These are phyloP conservation scores for Stemphylium beticola DNA, from an alignment of 2,329 filamentous ascomycete genomes.

Conservation along the genomic window DNA sequence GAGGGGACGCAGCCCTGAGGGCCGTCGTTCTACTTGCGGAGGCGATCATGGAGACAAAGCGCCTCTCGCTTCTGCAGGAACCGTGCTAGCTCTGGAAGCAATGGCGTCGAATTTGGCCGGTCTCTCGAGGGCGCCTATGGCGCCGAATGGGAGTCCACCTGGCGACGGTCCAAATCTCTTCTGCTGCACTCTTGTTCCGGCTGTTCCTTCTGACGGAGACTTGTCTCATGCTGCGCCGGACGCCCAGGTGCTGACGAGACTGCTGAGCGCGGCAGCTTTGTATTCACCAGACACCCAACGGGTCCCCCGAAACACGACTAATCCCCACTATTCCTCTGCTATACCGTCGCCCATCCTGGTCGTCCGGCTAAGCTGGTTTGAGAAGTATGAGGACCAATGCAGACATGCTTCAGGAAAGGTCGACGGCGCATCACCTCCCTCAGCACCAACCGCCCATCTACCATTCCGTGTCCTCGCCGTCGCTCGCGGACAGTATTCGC, in stretches of 20 bases:
- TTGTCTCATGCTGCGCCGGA: constrained; percentile 19
- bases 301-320: constrained; percentile 11
- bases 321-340: constrained; percentile 16
- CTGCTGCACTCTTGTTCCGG: constrained; percentile 4
- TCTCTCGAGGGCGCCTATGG: constrained; percentile 20
- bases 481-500: constrained; percentile 41
- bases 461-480: constrained; percentile 21
- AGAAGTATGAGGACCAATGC: constrained; percentile 36
- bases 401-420: constrained; percentile 37
- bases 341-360: constrained; percentile 24
- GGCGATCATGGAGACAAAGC: constrained; percentile 22
- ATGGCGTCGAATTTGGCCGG: constrained; percentile 14
- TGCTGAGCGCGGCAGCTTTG: constrained; percentile 22
- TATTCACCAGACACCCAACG: constrained; percentile 8
- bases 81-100: constrained; percentile 14
- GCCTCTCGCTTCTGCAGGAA: constrained; percentile 25
- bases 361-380: constrained; percentile 37
- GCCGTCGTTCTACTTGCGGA: constrained; percentile 4
- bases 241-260: constrained; percentile 21
- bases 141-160: constrained; percentile 17
- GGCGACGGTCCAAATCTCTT: constrained; percentile 9
- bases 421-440: constrained; percentile 12
- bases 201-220: constrained; percentile 17
- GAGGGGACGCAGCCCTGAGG: constrained; percentile 11
- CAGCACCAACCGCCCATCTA: constrained; percentile 18